A percentile compares a stretch with the other conserved stretches of the same genome.
Conservation (phyloP, 2,329 filamentous ascomycete species). For the Botrytis byssoidea region DNA sequence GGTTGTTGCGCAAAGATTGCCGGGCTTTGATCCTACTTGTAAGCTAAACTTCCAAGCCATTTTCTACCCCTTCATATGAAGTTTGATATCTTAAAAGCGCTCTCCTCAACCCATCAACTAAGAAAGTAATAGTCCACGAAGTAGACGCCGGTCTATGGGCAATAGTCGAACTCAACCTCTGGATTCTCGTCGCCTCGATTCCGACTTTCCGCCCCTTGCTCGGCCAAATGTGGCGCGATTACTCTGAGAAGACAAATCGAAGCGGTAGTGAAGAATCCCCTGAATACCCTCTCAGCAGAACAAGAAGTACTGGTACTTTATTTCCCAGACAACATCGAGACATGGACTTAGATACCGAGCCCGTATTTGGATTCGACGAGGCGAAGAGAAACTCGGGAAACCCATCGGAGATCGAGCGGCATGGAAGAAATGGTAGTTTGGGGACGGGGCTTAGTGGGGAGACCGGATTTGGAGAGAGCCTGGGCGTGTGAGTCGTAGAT, state of each 20-base stretch:
- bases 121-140: neutral
- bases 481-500: neutral
- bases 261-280: neutral
- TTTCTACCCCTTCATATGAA: neutral
- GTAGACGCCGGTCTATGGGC: slow-evolving; percentile 8
- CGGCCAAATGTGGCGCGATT: neutral
- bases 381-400: neutral
- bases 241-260: neutral
- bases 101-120: neutral
- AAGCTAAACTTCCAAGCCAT: neutral
- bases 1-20: neutral
- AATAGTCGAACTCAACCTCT: slow-evolving; percentile 10
- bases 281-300: neutral
- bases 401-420: neutral
- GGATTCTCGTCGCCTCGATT: slow-evolving; percentile 9
- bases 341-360: neutral
- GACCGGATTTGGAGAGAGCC: neutral
- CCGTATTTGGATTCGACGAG: neutral
- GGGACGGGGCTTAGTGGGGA: neutral
- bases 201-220: slow-evolving; percentile 9
- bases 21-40: slow-evolving; percentile 8
- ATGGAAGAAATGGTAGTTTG: neutral
- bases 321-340: neutral
- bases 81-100: no score
- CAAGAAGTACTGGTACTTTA: neutral